These are phyloP conservation scores for Populus tomentosa DNA, from an alignment of 441 rosid genomes.

Conservation along the genomic window DNA sequence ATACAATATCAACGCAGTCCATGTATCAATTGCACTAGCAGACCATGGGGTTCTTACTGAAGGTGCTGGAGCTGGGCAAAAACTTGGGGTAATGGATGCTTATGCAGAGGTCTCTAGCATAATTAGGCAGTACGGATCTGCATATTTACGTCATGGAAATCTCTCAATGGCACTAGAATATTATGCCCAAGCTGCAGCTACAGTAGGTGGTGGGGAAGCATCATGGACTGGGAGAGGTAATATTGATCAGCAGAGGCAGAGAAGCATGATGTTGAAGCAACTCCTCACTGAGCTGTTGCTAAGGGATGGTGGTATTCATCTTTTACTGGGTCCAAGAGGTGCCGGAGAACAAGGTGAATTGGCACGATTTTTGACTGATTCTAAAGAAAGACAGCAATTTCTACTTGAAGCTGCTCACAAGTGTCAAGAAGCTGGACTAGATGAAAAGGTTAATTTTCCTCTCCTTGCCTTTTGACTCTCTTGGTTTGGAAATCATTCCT, in stretches of 20 bases:
- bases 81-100: constrained; percentile 79
- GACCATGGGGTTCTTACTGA: constrained; percentile 78
- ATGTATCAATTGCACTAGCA: constrained; percentile 70
- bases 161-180: constrained; percentile 80
- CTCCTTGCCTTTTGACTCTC: background rate
- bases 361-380: constrained; percentile 62
- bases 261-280: constrained; percentile 82
- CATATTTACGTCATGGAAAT: constrained; percentile 65
- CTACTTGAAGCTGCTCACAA: constrained; percentile 83
- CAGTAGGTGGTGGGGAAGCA: constrained; percentile 84
- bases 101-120: constrained; percentile 84
- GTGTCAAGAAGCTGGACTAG: constrained; percentile 83
- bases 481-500: background rate
- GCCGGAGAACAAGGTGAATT: constrained; percentile 92
- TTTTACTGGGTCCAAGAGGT: constrained; percentile 83
- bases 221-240: constrained; percentile 84
- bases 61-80: constrained; percentile 59
- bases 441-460: constrained; percentile 61
- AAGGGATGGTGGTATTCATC: constrained; percentile 75
- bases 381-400: constrained; percentile 64
- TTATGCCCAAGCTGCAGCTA: constrained; percentile 94
- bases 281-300: constrained; percentile 81
- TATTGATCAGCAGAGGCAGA: constrained; percentile 86
- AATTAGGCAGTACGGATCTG: constrained; percentile 85
- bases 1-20: constrained; percentile 73